phyloP scores from a whole-genome alignment of 495 filamentous ascomycete species.

The Aspergillus ostianus region DNA sequence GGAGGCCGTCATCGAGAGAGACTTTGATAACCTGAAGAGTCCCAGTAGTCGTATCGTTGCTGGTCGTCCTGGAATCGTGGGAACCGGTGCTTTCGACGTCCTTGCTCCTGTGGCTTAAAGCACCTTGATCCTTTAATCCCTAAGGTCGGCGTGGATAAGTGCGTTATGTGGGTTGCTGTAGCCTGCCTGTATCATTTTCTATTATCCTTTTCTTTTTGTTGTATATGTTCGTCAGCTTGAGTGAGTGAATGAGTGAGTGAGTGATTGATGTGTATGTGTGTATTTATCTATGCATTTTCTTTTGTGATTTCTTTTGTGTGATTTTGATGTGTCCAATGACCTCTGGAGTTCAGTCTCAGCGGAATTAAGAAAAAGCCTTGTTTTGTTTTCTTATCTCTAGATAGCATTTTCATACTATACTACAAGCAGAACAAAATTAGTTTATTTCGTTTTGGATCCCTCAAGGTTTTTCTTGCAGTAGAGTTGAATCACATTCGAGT shows the following conservation, averaged over 20 bases:
- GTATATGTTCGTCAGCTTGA: slow-evolving; percentile 30
- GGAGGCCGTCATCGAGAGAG: slow-evolving; percentile 85
- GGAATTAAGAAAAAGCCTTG: slow-evolving; percentile 38
- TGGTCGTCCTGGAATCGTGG: slow-evolving; percentile 75
- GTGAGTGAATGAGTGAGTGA: neutral
- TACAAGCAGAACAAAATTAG: slow-evolving; percentile 26
- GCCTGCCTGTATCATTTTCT: slow-evolving; percentile 14
- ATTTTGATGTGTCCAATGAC: slow-evolving; percentile 34
- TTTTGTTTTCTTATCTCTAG: slow-evolving; percentile 22
- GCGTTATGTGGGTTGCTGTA: too few relatives aligned
- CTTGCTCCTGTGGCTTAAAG: slow-evolving; percentile 60
- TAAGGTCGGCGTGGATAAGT: too few relatives aligned
- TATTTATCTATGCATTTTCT: slow-evolving; percentile 22
- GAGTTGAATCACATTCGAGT: neutral
- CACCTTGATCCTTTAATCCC: neutral
- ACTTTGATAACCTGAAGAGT: slow-evolving; percentile 82
- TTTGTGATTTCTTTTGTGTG: slow-evolving; percentile 10
- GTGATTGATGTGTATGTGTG: slow-evolving; percentile 11
- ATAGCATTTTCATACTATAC: slow-evolving; percentile 26
- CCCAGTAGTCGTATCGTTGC: slow-evolving; percentile 88
- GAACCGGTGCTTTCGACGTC: slow-evolving; percentile 91
- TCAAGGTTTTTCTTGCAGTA: neutral
- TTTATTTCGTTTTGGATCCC: slow-evolving; percentile 11
- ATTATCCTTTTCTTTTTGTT: slow-evolving; percentile 19
- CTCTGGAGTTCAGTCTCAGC: slow-evolving; percentile 46